Base-by-base conservation (phyloP, 306 rosid species). In the Lathyrus oleraceus region DNA sequence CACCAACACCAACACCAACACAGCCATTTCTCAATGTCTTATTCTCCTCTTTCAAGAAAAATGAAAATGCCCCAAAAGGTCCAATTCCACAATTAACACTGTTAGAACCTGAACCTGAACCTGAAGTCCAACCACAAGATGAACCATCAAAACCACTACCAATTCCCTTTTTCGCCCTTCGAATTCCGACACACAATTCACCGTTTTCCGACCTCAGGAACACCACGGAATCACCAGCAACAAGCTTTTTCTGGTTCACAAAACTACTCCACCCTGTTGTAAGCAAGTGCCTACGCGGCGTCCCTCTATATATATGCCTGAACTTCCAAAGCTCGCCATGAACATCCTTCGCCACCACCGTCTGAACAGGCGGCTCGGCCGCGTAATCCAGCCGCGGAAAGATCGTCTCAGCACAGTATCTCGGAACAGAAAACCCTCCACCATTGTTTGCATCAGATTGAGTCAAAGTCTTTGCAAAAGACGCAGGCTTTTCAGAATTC, bases 381-480 rank as follows among this genome's bases (percentile, higher is more conserved):
- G 96, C 53, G 84, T 90, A 90, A 84, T 94, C 97, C 6, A 94
- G 72, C 65, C 89, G 72, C 0, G 98, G 98, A 23, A 94, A 94
- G n/a, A 94, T 90, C 0, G 98, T 94, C 69, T 94, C 98, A 0
- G 98, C 98, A 17, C 98, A 94, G 84, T 94, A 94, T 52, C 98
- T 75, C 0, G 98, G 98, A 25, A 94, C 98, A 0, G 97, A 90
- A 70, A 94, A 94, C 0, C 98, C 98, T 14, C 98, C 98, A 23
- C 98, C 98, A 66, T 94, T 94, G 85, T 94, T 94, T 36, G 98
- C 97, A 64, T 94, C 98, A 0, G 97, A 90, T 71, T 90, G 98
- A 2, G 98, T 94, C 35, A 94, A 77, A 14, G 98, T 94, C 84
- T 94, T 94, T 0, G 98, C 96, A 30, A 94, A 94, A 35, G 96